phyloP scores from a whole-genome alignment of 352 stramenopile species.

The Paralagenidium karlingii region DNA sequence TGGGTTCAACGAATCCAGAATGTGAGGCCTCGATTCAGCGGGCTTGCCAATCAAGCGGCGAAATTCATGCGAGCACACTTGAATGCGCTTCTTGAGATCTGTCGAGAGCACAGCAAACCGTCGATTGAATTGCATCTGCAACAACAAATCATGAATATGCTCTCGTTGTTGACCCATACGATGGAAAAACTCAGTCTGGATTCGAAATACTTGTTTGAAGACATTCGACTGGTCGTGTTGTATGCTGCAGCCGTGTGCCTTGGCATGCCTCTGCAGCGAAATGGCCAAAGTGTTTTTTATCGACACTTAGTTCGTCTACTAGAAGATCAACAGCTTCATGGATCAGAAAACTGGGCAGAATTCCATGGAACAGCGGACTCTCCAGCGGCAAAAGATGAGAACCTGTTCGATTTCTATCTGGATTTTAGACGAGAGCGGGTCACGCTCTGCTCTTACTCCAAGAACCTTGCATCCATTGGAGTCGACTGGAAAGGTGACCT shows the following conservation, averaged over 20 bases:
- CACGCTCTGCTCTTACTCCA: too few relatives aligned
- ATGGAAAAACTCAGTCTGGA: too few relatives aligned
- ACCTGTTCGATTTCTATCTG: too few relatives aligned
- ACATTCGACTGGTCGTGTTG: constrained; percentile 20
- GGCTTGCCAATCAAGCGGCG: constrained; percentile 12
- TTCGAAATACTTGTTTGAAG: too few relatives aligned
- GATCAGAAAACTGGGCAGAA: too few relatives aligned
- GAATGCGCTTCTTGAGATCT: constrained; percentile 32
- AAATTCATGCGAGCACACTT: constrained; percentile 37
- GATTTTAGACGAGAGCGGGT: too few relatives aligned
- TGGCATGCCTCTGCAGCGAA: constrained; percentile 13
- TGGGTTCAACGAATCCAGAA: constrained; percentile 21
- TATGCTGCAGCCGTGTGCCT: constrained; percentile 22
- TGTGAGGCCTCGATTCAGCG: constrained; percentile 6
- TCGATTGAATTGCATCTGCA: constrained; percentile 27
- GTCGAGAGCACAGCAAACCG: constrained; percentile 20
- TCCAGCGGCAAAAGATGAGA: too few relatives aligned
- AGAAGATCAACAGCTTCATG: too few relatives aligned
- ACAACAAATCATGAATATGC: constrained; percentile 20
- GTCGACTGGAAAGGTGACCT: too few relatives aligned
- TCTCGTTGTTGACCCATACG: constrained; percentile 5
- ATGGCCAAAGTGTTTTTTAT: constrained; percentile 18
- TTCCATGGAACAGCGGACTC: too few relatives aligned
- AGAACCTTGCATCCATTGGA: too few relatives aligned
- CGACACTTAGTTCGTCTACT: too few relatives aligned